Evolutionary conservation across 169 alveolate species (phyloP), one percentile per base, ranked within the genome.

Genomic region (Eimeria praecox): DNA sequence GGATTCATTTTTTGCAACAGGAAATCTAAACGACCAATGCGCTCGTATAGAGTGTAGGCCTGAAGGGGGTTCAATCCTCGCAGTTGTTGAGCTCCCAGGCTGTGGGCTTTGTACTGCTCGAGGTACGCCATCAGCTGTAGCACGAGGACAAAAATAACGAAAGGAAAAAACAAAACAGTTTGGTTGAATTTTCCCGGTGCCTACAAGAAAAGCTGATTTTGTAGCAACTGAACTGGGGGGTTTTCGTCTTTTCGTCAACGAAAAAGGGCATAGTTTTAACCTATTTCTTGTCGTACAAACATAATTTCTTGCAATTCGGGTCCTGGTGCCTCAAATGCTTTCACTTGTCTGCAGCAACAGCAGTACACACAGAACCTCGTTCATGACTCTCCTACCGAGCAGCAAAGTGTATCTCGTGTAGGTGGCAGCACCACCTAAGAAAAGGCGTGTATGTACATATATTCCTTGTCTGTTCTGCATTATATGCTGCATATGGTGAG

Each of bases 281-380:
- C 22, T 8, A 10, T 30, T 12, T 22, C 30, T 9, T 9, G 35
- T 20, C 89, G 40, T 80, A 80, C 89, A 35, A 44, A 80, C n/a
- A 80, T 80, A 5, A 80, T 80, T 46, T 80, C 89, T 44, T 80
- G 89, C 89, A 80, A 40, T 22, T 80, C 89, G 66, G 59, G 40
- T 4, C 89, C 89, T 3, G 89, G 46, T 3, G 44, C 44, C 22
- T 80, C 66, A 62, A 80, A 80, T 18, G 89, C 66, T n/a, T 30
- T 66, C 44, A 8, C 89, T 20, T 80, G n/a, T 46, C 89, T 80
- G 89, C 40, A 27, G 52, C 18, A 73, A 66, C 40, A 27, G 52
- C 18, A 73, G 35, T 12, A 73, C 6, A n/a, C 44, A 73, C 30
- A 8, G 38, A 9, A 16, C 8, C 77, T 24, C 16, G 30, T 16